Conservation (phyloP, 108 stramenopile genomes). For the Stephanodiscus triporus region DNA sequence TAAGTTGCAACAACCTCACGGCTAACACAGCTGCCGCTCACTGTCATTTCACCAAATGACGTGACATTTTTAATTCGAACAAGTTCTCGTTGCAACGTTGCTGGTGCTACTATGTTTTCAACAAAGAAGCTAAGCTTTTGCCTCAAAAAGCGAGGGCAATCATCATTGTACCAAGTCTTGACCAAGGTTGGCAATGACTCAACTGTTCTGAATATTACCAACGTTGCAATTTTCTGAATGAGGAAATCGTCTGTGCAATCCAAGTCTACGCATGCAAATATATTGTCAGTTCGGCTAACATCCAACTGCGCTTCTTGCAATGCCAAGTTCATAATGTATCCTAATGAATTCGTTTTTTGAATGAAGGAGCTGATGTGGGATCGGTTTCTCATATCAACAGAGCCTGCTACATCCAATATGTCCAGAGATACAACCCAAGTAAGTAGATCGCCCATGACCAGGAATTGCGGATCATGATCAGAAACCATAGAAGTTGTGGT, state of each 20-base stretch:
- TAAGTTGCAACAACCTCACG: constrained; percentile 82
- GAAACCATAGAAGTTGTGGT: constrained; percentile 2
- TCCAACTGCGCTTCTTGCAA: constrained; percentile 56
- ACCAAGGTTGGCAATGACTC: constrained; percentile 77
- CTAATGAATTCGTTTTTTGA: constrained; percentile 44
- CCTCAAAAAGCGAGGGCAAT: constrained; percentile 65
- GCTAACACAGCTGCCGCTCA: constrained; percentile 68
- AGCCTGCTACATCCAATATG: constrained; percentile 60
- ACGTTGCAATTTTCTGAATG: constrained; percentile 56
- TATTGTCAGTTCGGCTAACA: constrained; percentile 34
- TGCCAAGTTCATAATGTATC: constrained; percentile 57
- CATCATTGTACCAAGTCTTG: constrained; percentile 82
- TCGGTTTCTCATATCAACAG: constrained; percentile 63
- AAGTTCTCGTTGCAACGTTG: constrained; percentile 67
- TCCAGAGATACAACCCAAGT: constrained; percentile 65
- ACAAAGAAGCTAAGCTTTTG: constrained; percentile 67
- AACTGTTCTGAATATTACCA: constrained; percentile 70
- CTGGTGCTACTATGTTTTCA: constrained; percentile 71
- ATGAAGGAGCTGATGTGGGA: constrained; percentile 66
- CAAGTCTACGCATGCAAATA: constrained; percentile 37
- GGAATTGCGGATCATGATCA: constrained; percentile 41
- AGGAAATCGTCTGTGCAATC: constrained; percentile 24
- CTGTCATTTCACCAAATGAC: constrained; percentile 78
- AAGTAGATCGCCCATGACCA: constrained; percentile 54
- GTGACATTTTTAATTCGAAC: constrained; percentile 63